Conservation (phyloP, 495 filamentous ascomycete species). For the Peziza echinospora region DNA sequence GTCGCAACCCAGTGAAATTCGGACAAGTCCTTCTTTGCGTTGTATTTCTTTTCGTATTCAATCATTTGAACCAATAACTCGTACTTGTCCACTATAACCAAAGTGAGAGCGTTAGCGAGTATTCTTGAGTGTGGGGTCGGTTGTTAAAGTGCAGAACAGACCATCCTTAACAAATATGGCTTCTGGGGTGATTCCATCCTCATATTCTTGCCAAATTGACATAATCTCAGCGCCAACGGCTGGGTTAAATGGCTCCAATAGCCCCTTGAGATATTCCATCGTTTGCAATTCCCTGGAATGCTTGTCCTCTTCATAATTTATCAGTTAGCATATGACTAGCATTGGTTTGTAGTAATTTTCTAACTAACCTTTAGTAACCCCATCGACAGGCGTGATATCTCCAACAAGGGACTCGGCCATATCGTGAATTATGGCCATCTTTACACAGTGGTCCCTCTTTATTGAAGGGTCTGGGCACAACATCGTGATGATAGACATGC, state of each 20-base stretch:
- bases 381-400: constrained; percentile 84
- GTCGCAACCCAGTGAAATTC: constrained; percentile 63
- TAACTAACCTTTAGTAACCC: constrained; percentile 28
- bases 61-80: constrained; percentile 87
- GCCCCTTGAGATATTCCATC: constrained; percentile 62
- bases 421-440: constrained; percentile 88
- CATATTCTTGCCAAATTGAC: constrained; percentile 79
- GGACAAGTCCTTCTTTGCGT: constrained; percentile 45
- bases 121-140: not conserved
- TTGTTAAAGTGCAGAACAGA: not conserved
- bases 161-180: constrained; percentile 73
- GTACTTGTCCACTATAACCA: constrained; percentile 55
- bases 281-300: constrained; percentile 60
- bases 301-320: constrained; percentile 63
- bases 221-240: constrained; percentile 43
- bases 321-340: not conserved
- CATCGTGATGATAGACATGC: constrained; percentile 93
- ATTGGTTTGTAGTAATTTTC: not conserved
- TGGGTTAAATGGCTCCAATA: constrained; percentile 55
- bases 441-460: constrained; percentile 63
- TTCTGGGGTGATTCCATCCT: constrained; percentile 61
- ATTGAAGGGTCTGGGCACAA: constrained; percentile 67
- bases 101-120: not conserved
- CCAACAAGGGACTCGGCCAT: constrained; percentile 92
- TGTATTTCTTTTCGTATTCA: constrained; percentile 66